phyloP scores from a whole-genome alignment of 2,329 filamentous ascomycete species.

The Madurella mycetomatis region DNA sequence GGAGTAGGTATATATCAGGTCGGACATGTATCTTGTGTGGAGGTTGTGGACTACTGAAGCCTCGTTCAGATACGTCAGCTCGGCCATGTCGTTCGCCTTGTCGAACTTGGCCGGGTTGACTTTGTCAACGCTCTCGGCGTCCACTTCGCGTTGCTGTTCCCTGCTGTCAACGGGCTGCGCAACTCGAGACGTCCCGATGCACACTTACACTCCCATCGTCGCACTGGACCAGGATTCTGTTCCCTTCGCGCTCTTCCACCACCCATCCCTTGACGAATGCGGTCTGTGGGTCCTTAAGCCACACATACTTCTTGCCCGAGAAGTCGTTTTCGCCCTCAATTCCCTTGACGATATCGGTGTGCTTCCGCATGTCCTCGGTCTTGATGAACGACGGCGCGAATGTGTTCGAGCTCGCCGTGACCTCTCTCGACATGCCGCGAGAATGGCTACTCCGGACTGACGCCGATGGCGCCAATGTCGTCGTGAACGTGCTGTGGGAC shows the following conservation, averaged over 20 bases:
- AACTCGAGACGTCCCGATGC: neutral
- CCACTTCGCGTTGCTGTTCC: conserved; percentile 74
- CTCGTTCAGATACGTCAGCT: conserved; percentile 96
- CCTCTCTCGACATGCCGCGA: conserved; percentile 59
- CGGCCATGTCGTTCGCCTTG: conserved; percentile 98
- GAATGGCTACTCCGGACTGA: conserved; percentile 35
- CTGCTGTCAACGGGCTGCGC: conserved; percentile 18
- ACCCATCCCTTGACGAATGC: conserved; percentile 94
- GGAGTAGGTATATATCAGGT: conserved; percentile 97
- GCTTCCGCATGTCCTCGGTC: conserved; percentile 63
- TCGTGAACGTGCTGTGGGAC: conserved; percentile 54
- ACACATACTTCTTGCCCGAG: conserved; percentile 96
- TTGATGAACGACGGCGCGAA: conserved; percentile 98
- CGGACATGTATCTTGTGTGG: conserved; percentile 88
- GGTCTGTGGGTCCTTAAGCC: conserved; percentile 80
- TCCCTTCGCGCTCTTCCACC: conserved; percentile 69
- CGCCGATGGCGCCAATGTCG: conserved; percentile 35
- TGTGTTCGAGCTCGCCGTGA: conserved; percentile 65
- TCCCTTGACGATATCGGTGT: conserved; percentile 56
- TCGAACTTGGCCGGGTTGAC: conserved; percentile 99
- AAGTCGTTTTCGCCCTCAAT: conserved; percentile 99
- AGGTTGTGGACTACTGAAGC: conserved; percentile 97
- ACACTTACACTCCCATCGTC: conserved; percentile 78
- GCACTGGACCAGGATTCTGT: conserved; percentile 78
- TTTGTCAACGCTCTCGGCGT: conserved; percentile 87